Evolutionary conservation across 2,329 filamentous ascomycete genomes (phyloP).

Genomic region (Neurospora sp.): DNA sequence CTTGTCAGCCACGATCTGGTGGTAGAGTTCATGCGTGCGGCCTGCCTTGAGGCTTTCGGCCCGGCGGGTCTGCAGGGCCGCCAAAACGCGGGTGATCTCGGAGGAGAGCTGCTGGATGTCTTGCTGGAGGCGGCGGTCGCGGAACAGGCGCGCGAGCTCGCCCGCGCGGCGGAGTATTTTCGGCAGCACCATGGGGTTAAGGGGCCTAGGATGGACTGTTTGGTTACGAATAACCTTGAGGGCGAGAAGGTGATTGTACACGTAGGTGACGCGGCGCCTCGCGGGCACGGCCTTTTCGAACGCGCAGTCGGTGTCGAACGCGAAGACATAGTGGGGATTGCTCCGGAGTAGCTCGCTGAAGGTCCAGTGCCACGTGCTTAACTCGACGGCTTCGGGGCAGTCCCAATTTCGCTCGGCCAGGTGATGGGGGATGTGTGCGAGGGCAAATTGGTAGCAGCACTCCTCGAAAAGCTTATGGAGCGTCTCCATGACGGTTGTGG

Average conservation of each 20-base stretch:
- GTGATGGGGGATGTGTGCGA: not conserved
- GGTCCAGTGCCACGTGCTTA: not conserved
- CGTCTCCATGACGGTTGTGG: not conserved
- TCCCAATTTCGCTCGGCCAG: not conserved
- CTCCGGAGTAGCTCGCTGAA: not conserved
- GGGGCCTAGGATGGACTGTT: not conserved
- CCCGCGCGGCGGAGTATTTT: not conserved
- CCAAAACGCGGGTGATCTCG: not conserved
- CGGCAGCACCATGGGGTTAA: not conserved
- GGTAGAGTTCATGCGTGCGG: not conserved
- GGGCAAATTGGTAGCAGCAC: not conserved
- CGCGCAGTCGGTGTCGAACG: not conserved
- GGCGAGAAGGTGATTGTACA: not conserved
- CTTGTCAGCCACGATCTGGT: not conserved
- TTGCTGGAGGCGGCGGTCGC: not conserved
- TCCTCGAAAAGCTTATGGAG: not conserved
- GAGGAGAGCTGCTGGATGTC: not conserved
- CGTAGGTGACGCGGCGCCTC: not conserved
- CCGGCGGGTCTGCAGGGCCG: not conserved
- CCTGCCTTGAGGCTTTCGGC: not conserved
- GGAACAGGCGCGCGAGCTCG: not conserved
- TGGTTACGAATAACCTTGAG: not conserved
- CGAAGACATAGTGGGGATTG: not conserved
- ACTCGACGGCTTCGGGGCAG: not conserved
- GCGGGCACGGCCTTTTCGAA: not conserved